Base-by-base conservation (phyloP, 1,139 yeast genomes). In the Geotrichum restrictum region DNA sequence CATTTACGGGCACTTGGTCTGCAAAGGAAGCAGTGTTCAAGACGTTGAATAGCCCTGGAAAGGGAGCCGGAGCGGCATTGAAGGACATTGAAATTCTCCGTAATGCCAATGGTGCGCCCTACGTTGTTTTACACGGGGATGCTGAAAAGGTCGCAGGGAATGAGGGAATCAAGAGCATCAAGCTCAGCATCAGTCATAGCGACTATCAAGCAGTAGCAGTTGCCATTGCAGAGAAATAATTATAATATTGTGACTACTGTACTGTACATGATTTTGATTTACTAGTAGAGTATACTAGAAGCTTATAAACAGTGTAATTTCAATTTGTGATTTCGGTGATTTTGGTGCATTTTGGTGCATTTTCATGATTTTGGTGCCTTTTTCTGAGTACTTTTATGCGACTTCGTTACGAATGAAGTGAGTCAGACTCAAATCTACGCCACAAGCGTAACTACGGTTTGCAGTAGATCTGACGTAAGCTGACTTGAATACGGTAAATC, bases 11-110 rank as follows among this genome's bases (percentile, higher is more conserved):
- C 51, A 86, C 95, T 48, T 93, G 98, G 98, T 88, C 96, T 41
- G 98, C 98, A 49, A 93, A 93, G 75, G 98, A 93, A 74, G 98
- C 98, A 36, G 97, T 89, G 40, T 93, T 93, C 82, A 93, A 93
- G 76, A 88, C 96, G 19, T 77, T 93, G 65, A 93, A 95, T 57
- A 95, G 88, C 58, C 79, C 81, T 66, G 83, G 95, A 44, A 80
- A 83, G 69, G 98, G 98, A 57, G 96, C 91, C 14, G 98, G 98
- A 58, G 98, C 98, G 49, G 77, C 95, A 45, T 78, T 93, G 74
- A 79, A 80, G 69, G 96, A 89, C 59, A 93, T 93, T 70, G 98
- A 91, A 74, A 87, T 93, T 64, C 64, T 75, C 27, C 85, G 95
- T 64, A 86, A 81, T 60, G 62, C 76, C 56, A 82, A 80, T 50